Base-by-base conservation (phyloP, 2,329 filamentous ascomycete species). In the Phialophora macrospora region DNA sequence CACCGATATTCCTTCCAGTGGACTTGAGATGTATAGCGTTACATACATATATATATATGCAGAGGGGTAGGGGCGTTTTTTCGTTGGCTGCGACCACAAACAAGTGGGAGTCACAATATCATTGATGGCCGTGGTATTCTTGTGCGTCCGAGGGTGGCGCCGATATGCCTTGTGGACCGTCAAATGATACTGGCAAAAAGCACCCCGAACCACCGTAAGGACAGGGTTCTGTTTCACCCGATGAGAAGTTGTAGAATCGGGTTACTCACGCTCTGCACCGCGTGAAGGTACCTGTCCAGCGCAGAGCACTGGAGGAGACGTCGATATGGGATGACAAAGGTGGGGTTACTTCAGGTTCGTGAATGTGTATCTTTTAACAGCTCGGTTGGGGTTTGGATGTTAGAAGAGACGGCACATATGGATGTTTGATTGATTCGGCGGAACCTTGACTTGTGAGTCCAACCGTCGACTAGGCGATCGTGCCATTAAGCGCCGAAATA, bases 161-260 rank as follows among this genome's bases (percentile, higher is more conserved):
- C 22, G 20, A 51, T 51, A 11, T 26, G 48, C 12, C 9, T 12
- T 1, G 26, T 2, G 4, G 48, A 14, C 48, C 8, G 22, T 51
- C 48, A 22, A 51, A 26, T 26, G 48, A 51, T 14, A 51, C 9
- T 51, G 20, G 48, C 48, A 51, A 28, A 26, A 26, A 26, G 26
- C 2, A 14, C 3, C 24, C 48, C 7, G 17, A 17, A 44, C 38
- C 38, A 44, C 1, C 17, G 48, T 51, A 65, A 28, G 55, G 60
- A 64, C 64, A 67, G 64, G 62, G 46, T 66, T 69, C 59, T 38
- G 67, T 65, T 67, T 69, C 67, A 55, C 62, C 64, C 58, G 55
- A 60, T 26, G 17, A 7, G 20, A 22, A 62, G 44, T 61, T 51
- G 22, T 12, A 26, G 9, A 3, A 3, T 8, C 60, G 56, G 64